Percentiles rank a stretch among this genome's conserved stretches.
Evolutionary conservation across 805 yeast genomes (phyloP).

Genomic region (Saturnispora quitensis): DNA sequence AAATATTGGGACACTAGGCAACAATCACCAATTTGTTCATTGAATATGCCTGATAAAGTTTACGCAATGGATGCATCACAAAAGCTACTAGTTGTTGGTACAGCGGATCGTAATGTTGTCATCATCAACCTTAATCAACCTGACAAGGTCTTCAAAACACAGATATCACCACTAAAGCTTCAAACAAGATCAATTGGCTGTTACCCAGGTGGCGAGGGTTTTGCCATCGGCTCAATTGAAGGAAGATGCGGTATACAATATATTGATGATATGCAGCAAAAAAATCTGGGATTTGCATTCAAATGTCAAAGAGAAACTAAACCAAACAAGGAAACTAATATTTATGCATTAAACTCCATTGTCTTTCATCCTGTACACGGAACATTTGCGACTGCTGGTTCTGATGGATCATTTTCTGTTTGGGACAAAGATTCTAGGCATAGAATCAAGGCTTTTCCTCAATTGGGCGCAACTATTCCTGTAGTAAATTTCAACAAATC

Average conservation of each 20-base stretch:
- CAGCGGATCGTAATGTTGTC: slow-evolving; percentile 80
- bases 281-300: slow-evolving; percentile 72
- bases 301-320: slow-evolving; percentile 83
- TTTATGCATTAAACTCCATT: slow-evolving; percentile 74
- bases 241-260: slow-evolving; percentile 95
- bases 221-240: slow-evolving; percentile 86
- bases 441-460: slow-evolving; percentile 73
- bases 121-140: slow-evolving; percentile 79
- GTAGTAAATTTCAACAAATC: slow-evolving; percentile 72
- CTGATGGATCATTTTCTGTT: slow-evolving; percentile 87
- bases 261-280: slow-evolving; percentile 72
- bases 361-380: slow-evolving; percentile 85
- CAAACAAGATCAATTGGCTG: slow-evolving; percentile 81
- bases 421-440: slow-evolving; percentile 95
- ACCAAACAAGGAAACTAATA: slow-evolving; percentile 46
- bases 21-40: slow-evolving; percentile 70
- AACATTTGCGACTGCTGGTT: slow-evolving; percentile 88
- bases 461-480: slow-evolving; percentile 58
- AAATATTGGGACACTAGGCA: slow-evolving; percentile 92
- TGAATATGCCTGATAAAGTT: slow-evolving; percentile 82
- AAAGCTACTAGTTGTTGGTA: slow-evolving; percentile 80
- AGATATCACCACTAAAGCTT: slow-evolving; percentile 73
- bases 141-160: slow-evolving; percentile 64
- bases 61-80: slow-evolving; percentile 81
- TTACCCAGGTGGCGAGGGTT: slow-evolving; percentile 88